Conservation (phyloP, 345 rosid species). For the Acer saccharum region DNA sequence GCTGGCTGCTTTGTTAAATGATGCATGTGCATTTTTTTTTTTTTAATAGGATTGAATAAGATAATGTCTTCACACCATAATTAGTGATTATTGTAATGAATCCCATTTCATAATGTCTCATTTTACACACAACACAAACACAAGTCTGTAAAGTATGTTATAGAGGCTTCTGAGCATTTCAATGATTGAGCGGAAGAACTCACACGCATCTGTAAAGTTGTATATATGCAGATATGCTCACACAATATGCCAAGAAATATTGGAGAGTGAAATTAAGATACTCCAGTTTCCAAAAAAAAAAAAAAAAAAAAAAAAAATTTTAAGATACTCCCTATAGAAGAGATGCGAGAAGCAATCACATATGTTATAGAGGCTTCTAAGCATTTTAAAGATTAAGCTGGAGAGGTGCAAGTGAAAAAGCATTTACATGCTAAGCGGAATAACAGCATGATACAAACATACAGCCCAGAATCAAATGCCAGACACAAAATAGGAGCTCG, state of each 20-base stretch:
- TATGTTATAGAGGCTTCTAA: neutral
- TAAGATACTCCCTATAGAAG: neutral
- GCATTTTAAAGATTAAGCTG: neutral
- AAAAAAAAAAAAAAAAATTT: too few species aligned
- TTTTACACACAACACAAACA: neutral
- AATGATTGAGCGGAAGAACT: too few species aligned
- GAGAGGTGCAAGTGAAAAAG: neutral
- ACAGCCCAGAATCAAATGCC: neutral
- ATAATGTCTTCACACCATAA: neutral
- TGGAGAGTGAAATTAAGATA: neutral
- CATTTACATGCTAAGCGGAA: neutral
- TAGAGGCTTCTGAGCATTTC: too few species aligned
- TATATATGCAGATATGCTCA: too few species aligned
- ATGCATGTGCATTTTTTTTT: constrained; percentile 5
- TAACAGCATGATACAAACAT: neutral
- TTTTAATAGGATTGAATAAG: neutral
- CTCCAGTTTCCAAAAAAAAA: neutral
- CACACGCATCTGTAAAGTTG: too few species aligned
- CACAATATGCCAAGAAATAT: too few species aligned
- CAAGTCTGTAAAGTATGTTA: too few species aligned
- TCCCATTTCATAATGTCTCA: neutral
- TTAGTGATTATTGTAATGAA: neutral
- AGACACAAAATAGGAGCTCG: neutral
- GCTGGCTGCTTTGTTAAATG: neutral
- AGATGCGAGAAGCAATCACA: neutral